phyloP scores from a whole-genome alignment of 1,284 basidiomycete species.

The Papiliotrema terrestris region DNA sequence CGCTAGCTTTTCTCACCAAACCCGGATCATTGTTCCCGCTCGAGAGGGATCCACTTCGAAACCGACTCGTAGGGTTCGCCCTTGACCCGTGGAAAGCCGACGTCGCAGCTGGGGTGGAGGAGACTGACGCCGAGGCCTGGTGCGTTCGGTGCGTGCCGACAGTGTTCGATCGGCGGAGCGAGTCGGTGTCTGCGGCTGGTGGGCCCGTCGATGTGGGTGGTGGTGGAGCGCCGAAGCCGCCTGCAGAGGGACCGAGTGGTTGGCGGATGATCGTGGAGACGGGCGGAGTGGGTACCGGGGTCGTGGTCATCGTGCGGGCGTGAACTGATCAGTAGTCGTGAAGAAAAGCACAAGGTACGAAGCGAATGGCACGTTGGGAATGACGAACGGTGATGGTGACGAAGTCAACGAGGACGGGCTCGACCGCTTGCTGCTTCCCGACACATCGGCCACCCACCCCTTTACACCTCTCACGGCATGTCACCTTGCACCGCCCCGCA shows the following conservation, averaged over 20 bases:
- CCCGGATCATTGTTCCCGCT: slow-evolving; percentile 15
- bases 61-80: slow-evolving; percentile 7
- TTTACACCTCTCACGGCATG: not conserved
- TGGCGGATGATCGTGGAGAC: slow-evolving; percentile 34
- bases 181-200: slow-evolving; percentile 34
- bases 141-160: slow-evolving; percentile 25
- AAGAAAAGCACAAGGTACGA: not conserved
- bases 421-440: not conserved
- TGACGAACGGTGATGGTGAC: not conserved
- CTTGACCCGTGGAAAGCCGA: slow-evolving; percentile 26
- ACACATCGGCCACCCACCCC: not conserved
- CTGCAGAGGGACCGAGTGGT: slow-evolving; percentile 39
- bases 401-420: no score
- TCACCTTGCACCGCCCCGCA: not conserved
- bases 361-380: not conserved
- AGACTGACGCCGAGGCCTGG: slow-evolving; percentile 25
- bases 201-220: slow-evolving; percentile 20
- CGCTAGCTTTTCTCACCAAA: slow-evolving; percentile 25
- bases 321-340: not conserved
- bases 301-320: not conserved
- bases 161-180: slow-evolving; percentile 37
- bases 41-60: slow-evolving; percentile 27
- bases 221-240: slow-evolving; percentile 19
- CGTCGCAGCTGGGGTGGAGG: slow-evolving; percentile 21
- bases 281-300: slow-evolving; percentile 16